phyloP scores from a whole-genome alignment of 495 filamentous ascomycete genomes.

The Glutinoglossum americanum region DNA sequence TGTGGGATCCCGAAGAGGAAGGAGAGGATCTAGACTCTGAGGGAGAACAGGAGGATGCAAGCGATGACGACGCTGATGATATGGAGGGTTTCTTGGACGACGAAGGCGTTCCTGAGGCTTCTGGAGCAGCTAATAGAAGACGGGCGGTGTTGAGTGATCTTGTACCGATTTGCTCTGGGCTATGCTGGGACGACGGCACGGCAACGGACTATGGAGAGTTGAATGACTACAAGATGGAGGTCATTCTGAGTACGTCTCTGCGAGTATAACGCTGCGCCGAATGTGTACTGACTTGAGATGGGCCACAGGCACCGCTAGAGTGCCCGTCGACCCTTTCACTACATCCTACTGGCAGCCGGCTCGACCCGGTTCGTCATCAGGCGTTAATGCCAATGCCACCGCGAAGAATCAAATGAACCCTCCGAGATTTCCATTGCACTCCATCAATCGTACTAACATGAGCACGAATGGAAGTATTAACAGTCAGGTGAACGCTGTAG shows the following conservation, averaged over 20 bases:
- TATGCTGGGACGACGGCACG: slow-evolving; percentile 55
- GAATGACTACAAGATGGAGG: slow-evolving; percentile 42
- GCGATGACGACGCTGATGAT: slow-evolving; percentile 29
- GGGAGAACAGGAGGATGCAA: slow-evolving; percentile 39
- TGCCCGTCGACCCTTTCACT: slow-evolving; percentile 70
- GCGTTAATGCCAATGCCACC: neutral
- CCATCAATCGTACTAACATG: slow-evolving; percentile 10
- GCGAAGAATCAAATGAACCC: slow-evolving; percentile 14
- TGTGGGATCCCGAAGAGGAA: slow-evolving; percentile 48
- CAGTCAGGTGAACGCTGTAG: neutral
- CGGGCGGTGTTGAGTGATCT: slow-evolving; percentile 39
- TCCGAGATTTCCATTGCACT: slow-evolving; percentile 18
- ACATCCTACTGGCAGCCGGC: slow-evolving; percentile 50
- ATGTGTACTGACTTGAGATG: neutral
- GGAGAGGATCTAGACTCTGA: slow-evolving; percentile 28
- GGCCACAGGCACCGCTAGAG: slow-evolving; percentile 19
- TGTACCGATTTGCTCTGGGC: slow-evolving; percentile 50
- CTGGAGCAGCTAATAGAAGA: slow-evolving; percentile 16
- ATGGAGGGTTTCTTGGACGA: slow-evolving; percentile 61
- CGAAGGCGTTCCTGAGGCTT: slow-evolving; percentile 23
- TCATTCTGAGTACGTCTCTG: slow-evolving; percentile 38
- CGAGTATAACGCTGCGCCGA: neutral
- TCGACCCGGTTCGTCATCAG: neutral
- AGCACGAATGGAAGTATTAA: slow-evolving; percentile 7
- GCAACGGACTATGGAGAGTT: slow-evolving; percentile 23